phyloP scores from a whole-genome alignment of 1,139 yeast species.

The Diutina scorzettiae region DNA sequence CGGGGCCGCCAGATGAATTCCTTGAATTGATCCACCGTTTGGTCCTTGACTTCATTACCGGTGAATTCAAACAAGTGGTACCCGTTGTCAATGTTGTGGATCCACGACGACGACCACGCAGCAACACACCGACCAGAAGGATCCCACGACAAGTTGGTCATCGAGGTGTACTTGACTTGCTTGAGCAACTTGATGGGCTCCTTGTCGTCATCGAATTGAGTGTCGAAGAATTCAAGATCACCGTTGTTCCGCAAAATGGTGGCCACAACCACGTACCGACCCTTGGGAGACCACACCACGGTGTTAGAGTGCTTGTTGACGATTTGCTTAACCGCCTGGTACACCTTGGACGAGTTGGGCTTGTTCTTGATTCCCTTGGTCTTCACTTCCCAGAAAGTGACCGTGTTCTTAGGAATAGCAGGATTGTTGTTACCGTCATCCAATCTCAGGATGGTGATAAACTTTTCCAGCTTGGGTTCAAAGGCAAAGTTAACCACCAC shows the following conservation, averaged over 20 bases:
- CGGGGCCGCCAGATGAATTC: conserved; percentile 97
- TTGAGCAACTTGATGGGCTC: conserved; percentile 49
- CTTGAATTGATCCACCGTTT: conserved; percentile 70
- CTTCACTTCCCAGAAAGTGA: conserved; percentile 81
- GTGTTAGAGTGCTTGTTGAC: conserved; percentile 62
- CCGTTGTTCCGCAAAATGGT: conserved; percentile 53
- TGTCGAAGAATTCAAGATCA: conserved; percentile 77
- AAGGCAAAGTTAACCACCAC: conserved; percentile 82
- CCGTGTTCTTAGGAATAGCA: conserved; percentile 57
- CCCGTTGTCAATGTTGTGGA: conserved; percentile 81
- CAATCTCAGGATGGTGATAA: conserved; percentile 63
- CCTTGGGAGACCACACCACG: conserved; percentile 84
- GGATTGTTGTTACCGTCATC: conserved; percentile 53
- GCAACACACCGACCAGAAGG: conserved; percentile 88
- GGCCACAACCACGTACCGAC: conserved; percentile 77
- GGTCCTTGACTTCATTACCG: conserved; percentile 68
- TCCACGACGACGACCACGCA: conserved; percentile 81
- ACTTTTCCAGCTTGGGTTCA: conserved; percentile 91
- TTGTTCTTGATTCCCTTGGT: conserved; percentile 18
- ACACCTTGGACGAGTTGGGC: conserved; percentile 16
- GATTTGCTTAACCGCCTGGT: conserved; percentile 32
- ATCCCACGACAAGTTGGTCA: conserved; percentile 88
- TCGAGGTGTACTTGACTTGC: conserved; percentile 57
- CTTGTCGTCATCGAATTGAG: conserved; percentile 64
- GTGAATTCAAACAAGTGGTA: conserved; percentile 78